Conservation (phyloP, 2,329 filamentous ascomycete genomes). For the Conoideocrella luteorostrata region DNA sequence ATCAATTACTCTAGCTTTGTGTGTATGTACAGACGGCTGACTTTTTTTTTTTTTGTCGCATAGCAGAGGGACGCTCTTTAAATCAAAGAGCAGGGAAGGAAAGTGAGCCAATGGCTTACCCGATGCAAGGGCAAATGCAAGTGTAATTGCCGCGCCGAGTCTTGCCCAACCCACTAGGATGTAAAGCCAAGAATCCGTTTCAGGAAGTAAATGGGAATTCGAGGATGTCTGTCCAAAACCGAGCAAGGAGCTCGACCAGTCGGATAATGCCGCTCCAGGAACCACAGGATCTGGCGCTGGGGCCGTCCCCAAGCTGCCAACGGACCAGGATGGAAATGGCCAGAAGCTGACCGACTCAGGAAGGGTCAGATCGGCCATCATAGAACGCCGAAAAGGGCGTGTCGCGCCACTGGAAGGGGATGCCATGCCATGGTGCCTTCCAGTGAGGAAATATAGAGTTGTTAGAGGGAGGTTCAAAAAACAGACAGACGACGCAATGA, state of each 20-base stretch:
- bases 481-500: no score
- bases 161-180: background rate
- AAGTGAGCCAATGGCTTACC: no score
- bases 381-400: background rate
- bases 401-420: background rate
- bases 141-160: background rate
- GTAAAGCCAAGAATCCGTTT: background rate
- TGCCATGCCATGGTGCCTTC: background rate
- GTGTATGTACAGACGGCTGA: no score
- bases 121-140: background rate
- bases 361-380: background rate
- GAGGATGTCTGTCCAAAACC: background rate
- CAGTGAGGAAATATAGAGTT: background rate
- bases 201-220: background rate
- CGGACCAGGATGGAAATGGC: background rate
- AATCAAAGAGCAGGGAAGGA: background rate
- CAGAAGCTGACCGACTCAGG: background rate
- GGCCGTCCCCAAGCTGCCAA: slow-evolving; percentile 1
- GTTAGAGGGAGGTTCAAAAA: no score
- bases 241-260: background rate
- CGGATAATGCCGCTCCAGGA: background rate
- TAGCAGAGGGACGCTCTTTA: background rate
- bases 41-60: background rate
- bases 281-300: background rate
- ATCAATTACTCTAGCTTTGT: background rate